Conservation (phyloP, 2,329 filamentous ascomycete species). For the Tolypocladium tundrense region DNA sequence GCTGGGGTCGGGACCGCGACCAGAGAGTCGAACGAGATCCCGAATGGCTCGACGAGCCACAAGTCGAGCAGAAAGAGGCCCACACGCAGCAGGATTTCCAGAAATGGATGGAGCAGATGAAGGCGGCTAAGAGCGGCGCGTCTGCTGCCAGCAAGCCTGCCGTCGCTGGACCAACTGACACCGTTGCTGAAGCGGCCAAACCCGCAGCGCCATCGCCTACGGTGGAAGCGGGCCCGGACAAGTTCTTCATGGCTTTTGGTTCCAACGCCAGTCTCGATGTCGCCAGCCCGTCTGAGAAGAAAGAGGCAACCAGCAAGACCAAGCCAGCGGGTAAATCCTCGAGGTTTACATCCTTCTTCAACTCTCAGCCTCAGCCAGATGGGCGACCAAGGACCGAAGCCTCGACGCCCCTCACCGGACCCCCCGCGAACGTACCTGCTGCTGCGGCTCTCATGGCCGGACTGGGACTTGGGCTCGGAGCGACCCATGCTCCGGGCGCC, state of each 20-base stretch:
- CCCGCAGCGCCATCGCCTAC: slow-evolving; percentile 49
- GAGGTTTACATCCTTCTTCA: slow-evolving; percentile 74
- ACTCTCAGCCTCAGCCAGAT: slow-evolving; percentile 36
- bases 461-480: not conserved
- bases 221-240: slow-evolving; percentile 60
- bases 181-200: slow-evolving; percentile 35
- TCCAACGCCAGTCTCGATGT: slow-evolving; percentile 31
- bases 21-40: slow-evolving; percentile 67
- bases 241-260: slow-evolving; percentile 59
- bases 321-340: slow-evolving; percentile 61
- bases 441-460: slow-evolving; percentile 1
- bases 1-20: slow-evolving; percentile 48
- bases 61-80: slow-evolving; percentile 56
- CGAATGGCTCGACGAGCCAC: slow-evolving; percentile 77
- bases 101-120: slow-evolving; percentile 90
- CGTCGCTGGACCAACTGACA: slow-evolving; percentile 21
- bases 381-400: slow-evolving; percentile 38
- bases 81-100: slow-evolving; percentile 88
- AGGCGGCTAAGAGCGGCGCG: slow-evolving; percentile 43
- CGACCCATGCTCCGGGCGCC: not conserved
- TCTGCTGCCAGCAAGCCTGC: slow-evolving; percentile 23
- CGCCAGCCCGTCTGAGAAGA: slow-evolving; percentile 40
- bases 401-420: slow-evolving; percentile 29
- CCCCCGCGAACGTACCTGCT: slow-evolving; percentile 7
- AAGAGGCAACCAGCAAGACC: slow-evolving; percentile 32